Base-by-base conservation (phyloP, 768 basidiomycete genomes). In the Phanerochaete sordida region DNA sequence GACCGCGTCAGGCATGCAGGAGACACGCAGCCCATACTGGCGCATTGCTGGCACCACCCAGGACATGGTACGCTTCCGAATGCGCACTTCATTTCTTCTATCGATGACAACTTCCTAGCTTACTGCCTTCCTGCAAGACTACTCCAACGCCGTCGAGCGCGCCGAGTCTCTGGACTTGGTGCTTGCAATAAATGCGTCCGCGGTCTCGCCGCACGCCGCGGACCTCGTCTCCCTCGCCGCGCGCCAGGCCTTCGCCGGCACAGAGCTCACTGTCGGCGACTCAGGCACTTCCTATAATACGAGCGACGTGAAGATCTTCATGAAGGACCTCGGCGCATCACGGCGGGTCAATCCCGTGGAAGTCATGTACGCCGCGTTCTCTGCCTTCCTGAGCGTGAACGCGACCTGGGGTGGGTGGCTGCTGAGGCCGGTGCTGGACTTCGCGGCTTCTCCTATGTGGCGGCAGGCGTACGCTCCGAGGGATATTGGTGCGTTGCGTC, bases 331-430 rank as follows among this genome's bases (percentile, higher is more conserved):
- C 12, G 63, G 62, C 44, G 8, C n/a, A 11, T 70, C 73, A 46
- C 68, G 66, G 0, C 62, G 70, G 3, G 68, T 73, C 12, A 73
- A 68, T 56, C 71, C 74, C 5, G 73, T 75, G 2, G 74, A 75
- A 53, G 65, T 66, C 1, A 62, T 75, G 23, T 73, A 68, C 56
- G 65, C 72, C 1, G 62, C 71, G 11, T 69, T 70, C 37, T 71
- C 74, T 8, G 58, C 69, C 26, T 69, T 68, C 52, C 58, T 74
- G 1, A 73, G 69, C 56, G 33, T 70, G 55, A 75, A 75, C 35
- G 69, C 71, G 2, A 64, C 71, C 9, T 64, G 71, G 39, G 66
- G 65, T 0, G 61, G 64, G 7, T 63, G 65, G 5, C 59, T 72
- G n/a, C 62, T 74, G 1, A 39, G 59, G 13, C 73, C 73, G 3